Evolutionary conservation across 192 early-diverging fungal species (phyloP), one percentile per base, ranked within the genome.

Genomic region (Thamnidium elegans): DNA sequence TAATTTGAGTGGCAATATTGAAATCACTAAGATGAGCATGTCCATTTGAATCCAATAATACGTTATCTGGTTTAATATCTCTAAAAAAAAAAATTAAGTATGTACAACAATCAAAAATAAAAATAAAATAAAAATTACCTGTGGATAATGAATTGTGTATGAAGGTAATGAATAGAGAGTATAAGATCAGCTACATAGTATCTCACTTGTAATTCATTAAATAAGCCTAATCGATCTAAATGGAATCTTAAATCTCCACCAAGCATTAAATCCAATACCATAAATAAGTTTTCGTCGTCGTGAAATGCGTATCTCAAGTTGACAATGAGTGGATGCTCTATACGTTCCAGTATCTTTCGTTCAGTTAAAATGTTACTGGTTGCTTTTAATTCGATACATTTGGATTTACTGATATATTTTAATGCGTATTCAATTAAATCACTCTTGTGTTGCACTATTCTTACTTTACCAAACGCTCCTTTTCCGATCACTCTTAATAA

Each of bases 61-160:
- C 81, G 66, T 99, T 97, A 66, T 99, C 95, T 0, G 96, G 96
- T 76, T 97, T 99, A 62, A 99, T 81, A 72, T 99, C 96, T 50
- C 94, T 39, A 10, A 39, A 9, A 39, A 3, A 10, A 39, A 39
- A 10, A 39, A 9, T 39, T 39, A 39, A 9, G 9, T 9, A 6
- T 39, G 36, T 39, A 39, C 9, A 10, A 9, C 9, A 39, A 39
- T 39, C 9, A 39, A 39, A 9, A 39, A 4, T 36, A 36, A 4
- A 36, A 4, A 36, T 36, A 36, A 9, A 9, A 39, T 39, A 39
- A 39, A 39, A 10, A 3, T 39, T 39, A 39, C 36, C 36, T 74
- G 77, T 99, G 96, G 11, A 94, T 87, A 39, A 97, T 92, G 23
- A 75, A 71, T 50, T 88, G 81, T 20, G 78, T 75, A 67, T 97